These are phyloP conservation scores for Scenedesmus sp. DNA, from an alignment of 163 green algal genomes.

Conservation along the genomic window DNA sequence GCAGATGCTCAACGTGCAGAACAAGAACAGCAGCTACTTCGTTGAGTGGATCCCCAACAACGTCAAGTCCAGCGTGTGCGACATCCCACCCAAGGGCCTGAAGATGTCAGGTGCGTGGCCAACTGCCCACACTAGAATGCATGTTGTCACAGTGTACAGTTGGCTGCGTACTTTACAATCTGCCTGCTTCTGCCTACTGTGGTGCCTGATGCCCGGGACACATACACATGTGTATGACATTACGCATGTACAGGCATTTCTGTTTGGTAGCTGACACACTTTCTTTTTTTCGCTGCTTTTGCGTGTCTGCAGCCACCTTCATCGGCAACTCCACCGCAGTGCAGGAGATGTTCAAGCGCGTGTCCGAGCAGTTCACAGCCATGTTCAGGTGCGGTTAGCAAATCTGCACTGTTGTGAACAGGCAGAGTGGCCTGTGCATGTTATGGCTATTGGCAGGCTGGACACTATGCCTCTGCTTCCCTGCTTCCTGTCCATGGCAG, in stretches of 20 bases:
- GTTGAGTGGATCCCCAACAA: conserved; percentile 99
- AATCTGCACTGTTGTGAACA: neutral
- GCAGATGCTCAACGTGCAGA: conserved; percentile 99
- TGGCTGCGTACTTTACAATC: neutral
- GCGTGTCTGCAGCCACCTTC: conserved; percentile 86
- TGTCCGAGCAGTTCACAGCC: conserved; percentile 99
- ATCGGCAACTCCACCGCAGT: conserved; percentile 99
- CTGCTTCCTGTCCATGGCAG: no score
- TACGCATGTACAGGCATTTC: no score
- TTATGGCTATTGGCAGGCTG: no score
- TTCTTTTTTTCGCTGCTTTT: neutral
- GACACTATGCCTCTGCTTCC: no score
- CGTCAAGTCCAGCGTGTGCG: conserved; percentile 98
- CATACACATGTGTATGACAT: no score
- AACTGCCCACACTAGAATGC: neutral
- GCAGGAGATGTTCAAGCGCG: conserved; percentile 99
- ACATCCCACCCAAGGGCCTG: conserved; percentile 98
- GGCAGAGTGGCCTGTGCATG: no score
- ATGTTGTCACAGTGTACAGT: neutral
- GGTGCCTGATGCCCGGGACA: no score
- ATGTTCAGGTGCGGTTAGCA: conserved; percentile 88
- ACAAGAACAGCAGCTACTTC: conserved; percentile 99
- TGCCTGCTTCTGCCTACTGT: no score
- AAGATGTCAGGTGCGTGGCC: conserved; percentile 86
- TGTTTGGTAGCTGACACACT: neutral